phyloP scores from a whole-genome alignment of 139 green algal genomes.

The Auxenochlorella pyrenoidosa region DNA sequence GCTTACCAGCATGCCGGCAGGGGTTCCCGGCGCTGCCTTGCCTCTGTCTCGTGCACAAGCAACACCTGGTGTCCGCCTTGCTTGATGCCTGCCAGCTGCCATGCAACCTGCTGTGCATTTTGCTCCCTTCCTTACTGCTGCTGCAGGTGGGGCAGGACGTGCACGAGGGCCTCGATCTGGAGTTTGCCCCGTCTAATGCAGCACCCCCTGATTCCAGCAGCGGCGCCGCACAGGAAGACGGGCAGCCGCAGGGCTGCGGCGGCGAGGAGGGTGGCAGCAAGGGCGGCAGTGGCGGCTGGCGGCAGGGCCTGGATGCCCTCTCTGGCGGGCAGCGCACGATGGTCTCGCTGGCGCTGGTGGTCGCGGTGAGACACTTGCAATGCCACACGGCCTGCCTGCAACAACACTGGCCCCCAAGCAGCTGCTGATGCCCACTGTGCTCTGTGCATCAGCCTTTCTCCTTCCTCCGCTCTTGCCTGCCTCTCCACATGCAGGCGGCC shows the following conservation, averaged over 20 bases:
- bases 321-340: slow-evolving; percentile 72
- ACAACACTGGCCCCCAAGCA: too few species aligned
- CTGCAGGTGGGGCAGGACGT: background rate
- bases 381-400: too few species aligned
- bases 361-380: slow-evolving; percentile 43
- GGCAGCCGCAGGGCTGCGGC: background rate
- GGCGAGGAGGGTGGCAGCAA: background rate
- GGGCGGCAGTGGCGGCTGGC: background rate
- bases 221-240: background rate
- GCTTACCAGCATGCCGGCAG: too few species aligned
- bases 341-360: slow-evolving; percentile 65
- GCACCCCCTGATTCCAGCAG: background rate
- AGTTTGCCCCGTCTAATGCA: background rate
- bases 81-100: too few species aligned
- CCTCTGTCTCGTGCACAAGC: too few species aligned
- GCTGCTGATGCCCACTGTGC: too few species aligned
- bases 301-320: slow-evolving; percentile 37
- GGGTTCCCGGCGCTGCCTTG: too few species aligned
- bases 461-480: too few species aligned
- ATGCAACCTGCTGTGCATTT: too few species aligned
- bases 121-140: background rate
- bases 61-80: too few species aligned
- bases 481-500: too few species aligned
- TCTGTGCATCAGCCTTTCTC: too few species aligned
- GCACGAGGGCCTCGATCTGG: slow-evolving; percentile 10